Conservation (phyloP, 148 eudicot genomes). For the Chenopodium formosanum region DNA sequence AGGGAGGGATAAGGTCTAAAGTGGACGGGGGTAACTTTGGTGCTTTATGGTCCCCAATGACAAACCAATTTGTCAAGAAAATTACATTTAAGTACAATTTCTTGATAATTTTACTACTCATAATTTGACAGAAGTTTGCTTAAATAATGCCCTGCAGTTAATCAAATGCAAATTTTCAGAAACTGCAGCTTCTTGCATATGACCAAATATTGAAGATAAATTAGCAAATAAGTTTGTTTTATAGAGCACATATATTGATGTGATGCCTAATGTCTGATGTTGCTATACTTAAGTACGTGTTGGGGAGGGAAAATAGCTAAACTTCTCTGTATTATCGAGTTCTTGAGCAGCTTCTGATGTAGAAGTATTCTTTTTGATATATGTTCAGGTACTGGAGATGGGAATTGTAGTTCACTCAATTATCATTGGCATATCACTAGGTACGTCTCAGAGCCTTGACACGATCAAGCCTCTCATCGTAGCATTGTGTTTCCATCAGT, state of each 20-base stretch:
- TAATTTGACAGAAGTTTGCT: background rate
- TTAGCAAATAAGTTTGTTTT: background rate
- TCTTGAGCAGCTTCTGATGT: background rate
- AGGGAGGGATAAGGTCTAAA: background rate
- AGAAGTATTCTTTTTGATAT: background rate
- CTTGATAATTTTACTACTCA: too few relatives aligned
- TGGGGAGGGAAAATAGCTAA: background rate
- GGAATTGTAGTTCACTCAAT: constrained; percentile 49
- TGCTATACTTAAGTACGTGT: too few relatives aligned
- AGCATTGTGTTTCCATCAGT: constrained; percentile 48
- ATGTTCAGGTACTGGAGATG: constrained; percentile 34
- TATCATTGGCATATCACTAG: constrained; percentile 44
- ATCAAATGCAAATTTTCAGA: background rate
- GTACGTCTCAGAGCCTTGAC: constrained; percentile 37
- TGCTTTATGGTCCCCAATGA: background rate
- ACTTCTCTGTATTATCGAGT: background rate
- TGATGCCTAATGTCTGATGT: too few relatives aligned
- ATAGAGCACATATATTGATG: too few relatives aligned
- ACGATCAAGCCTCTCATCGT: constrained; percentile 45
- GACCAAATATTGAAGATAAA: background rate
- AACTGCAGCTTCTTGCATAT: background rate
- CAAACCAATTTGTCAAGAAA: background rate
- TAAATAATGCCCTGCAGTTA: background rate
- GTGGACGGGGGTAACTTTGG: background rate
- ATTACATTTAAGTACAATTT: background rate